Evolutionary conservation across 805 yeast species (phyloP), one percentile per base, ranked within the genome.

Genomic region (Metschnikowia koreensis): DNA sequence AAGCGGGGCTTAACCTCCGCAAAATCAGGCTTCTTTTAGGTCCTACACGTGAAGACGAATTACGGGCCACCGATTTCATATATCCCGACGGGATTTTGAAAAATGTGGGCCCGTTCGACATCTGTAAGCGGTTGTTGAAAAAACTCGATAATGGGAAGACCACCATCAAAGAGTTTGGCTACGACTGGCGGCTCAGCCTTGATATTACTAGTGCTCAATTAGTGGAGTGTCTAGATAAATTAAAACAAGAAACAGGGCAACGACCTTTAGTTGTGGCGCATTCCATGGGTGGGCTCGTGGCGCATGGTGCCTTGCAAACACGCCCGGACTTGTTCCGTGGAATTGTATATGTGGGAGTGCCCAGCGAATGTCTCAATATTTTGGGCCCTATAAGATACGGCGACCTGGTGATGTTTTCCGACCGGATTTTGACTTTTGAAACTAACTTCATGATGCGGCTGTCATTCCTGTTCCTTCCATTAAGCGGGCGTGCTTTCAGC

Each of bases 251-350:
- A 27, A 80, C 79, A 0, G 82, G 81, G 15, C 79, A 79, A 54
- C 90, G 88, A 11, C 78, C 84, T 0, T 69, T 86, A 27, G 82
- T 92, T 1, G 81, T 92, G 47, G 94, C 94, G 0, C 97, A 92
- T 66, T 90, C 97, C 0, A 91, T 92, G 97, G 97, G 97, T 48
- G 97, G 97, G 0, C 64, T 92, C 34, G 79, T 92, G 7, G 83
- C 96, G 0, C 97, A 90, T 63, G 84, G 86, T 50, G 89, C 87
- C 0, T 72, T 92, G 76, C 87, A 86, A 48, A 71, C 72, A 47
- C 79, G 82, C 52, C 91, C 96, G 0, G 69, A 79, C 12, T 66
- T 90, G 41, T 79, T 92, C 60, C 75, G 92, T 54, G 93, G 94
- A 1, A 59, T 92, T 0, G 67, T 92, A 2, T 92, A 90, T 62